Conservation (phyloP, 176 grass and related monocot genomes). For the Tuctoria greenei region DNA sequence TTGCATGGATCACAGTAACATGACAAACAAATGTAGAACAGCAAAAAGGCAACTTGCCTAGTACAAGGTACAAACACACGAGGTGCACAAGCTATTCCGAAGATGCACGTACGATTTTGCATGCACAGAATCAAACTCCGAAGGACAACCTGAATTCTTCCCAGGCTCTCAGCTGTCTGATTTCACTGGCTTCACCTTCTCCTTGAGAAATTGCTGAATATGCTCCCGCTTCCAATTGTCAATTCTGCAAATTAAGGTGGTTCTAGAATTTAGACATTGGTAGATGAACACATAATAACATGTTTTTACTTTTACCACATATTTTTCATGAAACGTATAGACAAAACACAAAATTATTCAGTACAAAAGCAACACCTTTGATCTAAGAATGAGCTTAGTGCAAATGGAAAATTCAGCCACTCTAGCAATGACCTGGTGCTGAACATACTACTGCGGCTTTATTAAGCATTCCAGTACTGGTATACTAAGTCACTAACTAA, state of each 20-base stretch:
- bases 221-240: conserved; percentile 99
- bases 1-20: conserved; percentile 8
- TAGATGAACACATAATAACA: neutral
- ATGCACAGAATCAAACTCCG: neutral
- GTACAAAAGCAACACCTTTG: neutral
- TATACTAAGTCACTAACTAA: neutral
- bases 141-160: neutral
- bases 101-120: neutral
- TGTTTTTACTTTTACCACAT: conserved; percentile 13
- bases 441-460: neutral
- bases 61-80: conserved; percentile 22
- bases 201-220: conserved; percentile 79
- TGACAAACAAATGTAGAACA: neutral
- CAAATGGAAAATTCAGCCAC: neutral
- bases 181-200: conserved; percentile 71
- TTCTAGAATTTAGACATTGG: conserved; percentile 16
- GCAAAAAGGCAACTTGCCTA: neutral
- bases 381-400: neutral
- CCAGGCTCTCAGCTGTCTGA: conserved; percentile 36
- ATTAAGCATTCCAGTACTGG: neutral
- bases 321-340: neutral
- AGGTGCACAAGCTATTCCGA: neutral
- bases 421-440: neutral
- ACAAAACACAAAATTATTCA: neutral
- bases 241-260: conserved; percentile 54